Evolutionary conservation across 2,329 filamentous ascomycete species (phyloP).

Genomic region (Coleophoma crateriformis): DNA sequence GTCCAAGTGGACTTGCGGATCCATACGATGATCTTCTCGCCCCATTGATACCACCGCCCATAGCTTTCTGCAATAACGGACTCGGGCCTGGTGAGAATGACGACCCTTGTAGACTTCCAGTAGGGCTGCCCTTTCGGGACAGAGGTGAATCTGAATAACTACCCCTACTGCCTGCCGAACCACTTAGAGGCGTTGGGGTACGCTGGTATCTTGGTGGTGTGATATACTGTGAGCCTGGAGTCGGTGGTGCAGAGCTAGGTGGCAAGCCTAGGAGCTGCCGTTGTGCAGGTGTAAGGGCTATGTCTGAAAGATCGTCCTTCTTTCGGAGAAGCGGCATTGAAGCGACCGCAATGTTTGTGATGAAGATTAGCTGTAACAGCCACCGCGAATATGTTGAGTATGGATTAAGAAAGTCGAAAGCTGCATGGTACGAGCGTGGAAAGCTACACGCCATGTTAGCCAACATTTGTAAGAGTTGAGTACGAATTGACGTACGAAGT

Average conservation of each 20-base stretch:
- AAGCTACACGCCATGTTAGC: slow-evolving; percentile 17
- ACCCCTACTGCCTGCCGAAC: slow-evolving; percentile 51
- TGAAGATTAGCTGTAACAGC: slow-evolving; percentile 47
- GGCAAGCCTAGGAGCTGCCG: slow-evolving; percentile 77
- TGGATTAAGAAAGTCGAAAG: slow-evolving; percentile 13
- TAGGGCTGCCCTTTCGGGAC: slow-evolving; percentile 48
- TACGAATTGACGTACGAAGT: slow-evolving; percentile 11
- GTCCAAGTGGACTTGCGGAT: slow-evolving; percentile 46
- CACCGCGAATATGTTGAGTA: slow-evolving; percentile 32
- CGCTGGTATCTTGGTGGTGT: slow-evolving; percentile 85
- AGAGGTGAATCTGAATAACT: slow-evolving; percentile 50
- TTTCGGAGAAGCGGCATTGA: slow-evolving; percentile 66
- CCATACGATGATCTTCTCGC: slow-evolving; percentile 59
- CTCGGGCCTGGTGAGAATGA: slow-evolving; percentile 46
- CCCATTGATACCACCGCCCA: slow-evolving; percentile 40
- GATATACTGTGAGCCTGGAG: slow-evolving; percentile 67
- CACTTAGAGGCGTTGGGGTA: slow-evolving; percentile 54
- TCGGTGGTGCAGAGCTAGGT: slow-evolving; percentile 56
- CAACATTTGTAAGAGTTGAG: background rate
- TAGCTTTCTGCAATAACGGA: slow-evolving; percentile 63
- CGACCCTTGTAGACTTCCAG: slow-evolving; percentile 34
- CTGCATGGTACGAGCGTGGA: slow-evolving; percentile 16
- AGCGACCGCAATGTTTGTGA: slow-evolving; percentile 67
- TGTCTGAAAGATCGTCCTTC: slow-evolving; percentile 77
- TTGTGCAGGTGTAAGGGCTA: slow-evolving; percentile 85